A percentile compares a stretch with the other conserved stretches of the same genome.
phyloP scores from a whole-genome alignment of 352 stramenopile species.

The Globisporangium cederbergense region DNA sequence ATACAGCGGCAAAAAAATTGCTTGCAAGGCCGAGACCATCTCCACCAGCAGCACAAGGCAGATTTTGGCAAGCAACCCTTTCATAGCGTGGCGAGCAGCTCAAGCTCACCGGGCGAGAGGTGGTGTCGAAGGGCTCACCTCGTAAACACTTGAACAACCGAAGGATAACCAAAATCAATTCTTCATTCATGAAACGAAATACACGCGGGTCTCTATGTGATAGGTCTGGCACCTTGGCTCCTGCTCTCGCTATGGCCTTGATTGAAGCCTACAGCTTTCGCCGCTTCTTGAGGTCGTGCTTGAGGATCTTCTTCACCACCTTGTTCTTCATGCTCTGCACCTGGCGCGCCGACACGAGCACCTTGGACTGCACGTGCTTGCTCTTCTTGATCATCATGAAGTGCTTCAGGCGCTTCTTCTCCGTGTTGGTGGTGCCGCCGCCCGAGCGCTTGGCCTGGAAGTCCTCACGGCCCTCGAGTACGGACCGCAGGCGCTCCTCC shows the following conservation, averaged over 20 bases:
- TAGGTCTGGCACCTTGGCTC: no score
- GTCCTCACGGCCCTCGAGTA: slow-evolving; percentile 89
- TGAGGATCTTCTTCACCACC: slow-evolving; percentile 83
- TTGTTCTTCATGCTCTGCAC: slow-evolving; percentile 79
- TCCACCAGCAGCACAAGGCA: no score
- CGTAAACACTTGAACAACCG: no score
- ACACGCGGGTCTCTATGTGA: no score
- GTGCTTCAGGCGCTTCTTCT: slow-evolving; percentile 97
- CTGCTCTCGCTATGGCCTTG: no score
- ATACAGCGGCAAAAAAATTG: no score
- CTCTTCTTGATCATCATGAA: slow-evolving; percentile 98
- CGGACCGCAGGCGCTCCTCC: slow-evolving; percentile 73
- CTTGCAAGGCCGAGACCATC: no score
- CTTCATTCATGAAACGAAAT: no score
- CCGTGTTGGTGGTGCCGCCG: slow-evolving; percentile 96
- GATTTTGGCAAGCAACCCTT: no score
- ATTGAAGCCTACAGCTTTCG: neutral
- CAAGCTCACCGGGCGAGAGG: no score
- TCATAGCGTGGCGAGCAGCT: no score
- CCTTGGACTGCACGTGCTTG: slow-evolving; percentile 78
- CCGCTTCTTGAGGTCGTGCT: slow-evolving; percentile 77
- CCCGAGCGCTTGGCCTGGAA: slow-evolving; percentile 91
- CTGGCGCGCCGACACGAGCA: slow-evolving; percentile 81
- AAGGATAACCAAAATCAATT: neutral
- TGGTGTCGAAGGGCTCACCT: no score